Base-by-base conservation (phyloP, 2,329 filamentous ascomycete genomes). In the Neonectria magnoliae region DNA sequence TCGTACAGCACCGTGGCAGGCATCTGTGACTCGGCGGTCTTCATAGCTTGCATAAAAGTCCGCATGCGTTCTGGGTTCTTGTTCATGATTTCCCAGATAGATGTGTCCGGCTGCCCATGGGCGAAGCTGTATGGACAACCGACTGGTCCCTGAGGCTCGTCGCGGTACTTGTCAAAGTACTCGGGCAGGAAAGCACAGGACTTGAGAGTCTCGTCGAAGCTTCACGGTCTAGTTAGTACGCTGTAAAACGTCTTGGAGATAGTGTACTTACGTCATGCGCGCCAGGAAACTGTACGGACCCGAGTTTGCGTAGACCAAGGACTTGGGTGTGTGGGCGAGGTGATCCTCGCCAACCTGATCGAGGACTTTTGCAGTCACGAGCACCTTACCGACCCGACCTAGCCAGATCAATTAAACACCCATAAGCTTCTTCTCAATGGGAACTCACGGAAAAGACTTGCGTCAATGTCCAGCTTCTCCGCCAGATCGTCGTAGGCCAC, bases 51-150 rank as follows among this genome's bases (percentile, higher is more conserved):
- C 68, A 77, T 76, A 53, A 78, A 76, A 18, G 51, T 63, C 1
- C 54, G 63, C 63, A 76, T 71, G 3, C 70, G 66, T 33, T 72
- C 70, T 0, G 72, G 72, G 33, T 70, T 45, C 7, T 66, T 57
- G 31, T 72, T 60, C 47, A 75, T 64, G 33, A 79, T 69, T 16
- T 79, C 75, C 77, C 76, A 80, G 7, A 77, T 67, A 2, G 74
- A 74, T 9, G 69, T 59, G 10, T 76, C 73, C 0, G 75, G 74
- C 8, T 75, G 59, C 29, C 74, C 76, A 7, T 62, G 27, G 13
- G 75, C 67, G 38, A 76, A 80, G 22, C 76, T 73, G 10, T 69
- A 64, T 8, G 75, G 60, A 1, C 73, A 77, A 18, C 76, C 67
- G 20, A 62, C 62, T 6, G 70, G 68, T 6, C 67, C 69, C 7